Evolutionary conservation across 2,329 filamentous ascomycete species (phyloP), one percentile per base, ranked within the genome.

Genomic region (Penicillium sp.): DNA sequence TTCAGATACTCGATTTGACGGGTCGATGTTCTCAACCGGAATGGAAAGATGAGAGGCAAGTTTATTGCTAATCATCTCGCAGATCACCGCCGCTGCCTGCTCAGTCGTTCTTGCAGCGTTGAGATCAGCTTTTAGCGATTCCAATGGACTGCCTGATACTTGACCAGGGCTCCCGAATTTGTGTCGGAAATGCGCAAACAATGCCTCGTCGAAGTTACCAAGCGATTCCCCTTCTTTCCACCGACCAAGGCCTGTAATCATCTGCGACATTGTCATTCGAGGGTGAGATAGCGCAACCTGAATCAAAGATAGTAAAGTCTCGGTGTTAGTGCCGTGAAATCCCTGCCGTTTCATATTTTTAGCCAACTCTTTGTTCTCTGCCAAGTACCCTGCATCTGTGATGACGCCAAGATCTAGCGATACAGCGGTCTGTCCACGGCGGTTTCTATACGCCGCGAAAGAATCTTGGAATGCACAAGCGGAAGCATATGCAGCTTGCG

Each of bases 401-500:
- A 75, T 63, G 0, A 65, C 52, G 2, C 70, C 70, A 5, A 75
- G 61, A 43, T 69, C 68, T 31, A 75, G 42, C 1, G 67, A 62
- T 2, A 64, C 46, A 9, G 64, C 65, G 4, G 60, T 56, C 2
- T 69, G 58, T 2, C 70, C 70, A 6, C 65, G 47, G 0, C 39
- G 38, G 6, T 53, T 58, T 5, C 72, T 63, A 46, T 71, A 66
- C 6, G 55, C 55, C 3, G 70, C 69, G 13, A 75, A 63, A 1
- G 61, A 58, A 43, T 74, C 73, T 48, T 73, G 65, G 63, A 69
- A 77, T 11, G 67, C 64, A 44, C 68, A 69, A 7, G 64, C 75
- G 2, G 74, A 70, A 7, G 68, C 68, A 54, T 78, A 78, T 48
- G 73, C 77, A 11, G 77, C 70, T 52, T 82, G 69, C 3, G 75